Evolutionary conservation across 176 grass and related monocot genomes (phyloP), one percentile per base, ranked within the genome.

Genomic region (Elymus sibiricus): DNA sequence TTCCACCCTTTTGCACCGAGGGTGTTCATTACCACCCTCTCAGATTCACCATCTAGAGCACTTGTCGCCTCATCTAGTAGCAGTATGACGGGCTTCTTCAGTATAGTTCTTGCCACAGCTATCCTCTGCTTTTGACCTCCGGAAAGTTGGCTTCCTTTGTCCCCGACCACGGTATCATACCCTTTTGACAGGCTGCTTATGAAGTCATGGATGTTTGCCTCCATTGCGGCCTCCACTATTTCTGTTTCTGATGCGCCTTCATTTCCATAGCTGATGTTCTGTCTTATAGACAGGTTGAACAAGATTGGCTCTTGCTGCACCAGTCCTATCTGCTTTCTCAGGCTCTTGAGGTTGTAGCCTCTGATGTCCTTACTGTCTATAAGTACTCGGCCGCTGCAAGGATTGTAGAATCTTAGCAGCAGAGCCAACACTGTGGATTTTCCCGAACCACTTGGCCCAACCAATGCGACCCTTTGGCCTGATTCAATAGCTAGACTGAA

Each of bases 101-200:
- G 64, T 49, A 94, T 72, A 37, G 86, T 81, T 75, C 91, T 82
- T 87, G 91, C 88, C 16, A 90, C 90, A 26, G 88, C 91, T 31
- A 90, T 88, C 40, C 91, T 40, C 79, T 93, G 91, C 82, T 93
- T 93, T 85, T 93, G 91, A 17, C 91, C 91, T 76, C 91, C 91
- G 1, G 91, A 93, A 59, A 93, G 80, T 40, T 90, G 91, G 61
- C 84, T 76, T 67, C 91, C 91, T 75, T 87, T 85, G 46, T 93
- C 91, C 11, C 91, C 91, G 27, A 93, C 87, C 58, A 82, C 56
- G 0, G 91, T 93, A 28, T 90, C 85, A 60, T 93, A 93, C 62
- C 91, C 88, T 7, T 79, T 31, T 39, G 91, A 70, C 82, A 93
- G 28, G 37, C 79, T 40, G 56, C 84, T 79, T 78, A 93, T 83